Evolutionary conservation across 2,329 filamentous ascomycete genomes (phyloP).

Genomic region (Clonostachys rhizophaga): DNA sequence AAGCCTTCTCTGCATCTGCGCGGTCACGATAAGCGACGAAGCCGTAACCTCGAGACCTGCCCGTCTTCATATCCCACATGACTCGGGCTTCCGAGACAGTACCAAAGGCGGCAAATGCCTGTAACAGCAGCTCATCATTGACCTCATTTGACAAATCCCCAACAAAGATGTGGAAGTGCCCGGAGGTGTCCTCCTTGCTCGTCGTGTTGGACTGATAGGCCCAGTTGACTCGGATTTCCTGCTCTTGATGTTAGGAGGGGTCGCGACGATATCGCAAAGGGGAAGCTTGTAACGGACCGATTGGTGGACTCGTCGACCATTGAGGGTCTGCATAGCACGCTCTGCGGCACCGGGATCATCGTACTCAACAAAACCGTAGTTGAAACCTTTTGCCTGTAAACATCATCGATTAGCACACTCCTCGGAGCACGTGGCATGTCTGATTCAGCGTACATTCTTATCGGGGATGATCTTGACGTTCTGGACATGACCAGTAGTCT

Average conservation of each 20-base stretch:
- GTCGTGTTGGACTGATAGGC: conserved; percentile 94
- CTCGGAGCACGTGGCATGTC: neutral
- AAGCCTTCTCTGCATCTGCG: conserved; percentile 86
- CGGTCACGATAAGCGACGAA: conserved; percentile 97
- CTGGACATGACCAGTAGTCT: conserved; percentile 96
- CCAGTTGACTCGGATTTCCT: conserved; percentile 99
- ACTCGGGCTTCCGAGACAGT: conserved; percentile 95
- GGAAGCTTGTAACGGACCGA: conserved; percentile 55
- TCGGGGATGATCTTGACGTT: conserved; percentile 99
- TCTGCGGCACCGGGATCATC: conserved; percentile 96
- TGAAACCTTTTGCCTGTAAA: conserved; percentile 85
- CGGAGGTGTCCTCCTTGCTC: conserved; percentile 95
- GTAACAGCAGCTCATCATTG: conserved; percentile 89
- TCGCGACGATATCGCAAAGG: neutral
- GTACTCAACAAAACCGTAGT: conserved; percentile 98
- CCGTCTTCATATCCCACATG: conserved; percentile 99
- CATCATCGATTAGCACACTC: conserved; percentile 3
- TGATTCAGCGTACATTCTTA: conserved; percentile 77
- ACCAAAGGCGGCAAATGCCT: conserved; percentile 95
- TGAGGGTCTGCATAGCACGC: conserved; percentile 94
- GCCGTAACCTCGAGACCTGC: conserved; percentile 92
- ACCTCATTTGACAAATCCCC: conserved; percentile 98
- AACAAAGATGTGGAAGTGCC: conserved; percentile 98
- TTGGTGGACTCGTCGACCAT: conserved; percentile 92
- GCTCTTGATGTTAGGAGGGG: conserved; percentile 13